Evolutionary conservation across 2,329 filamentous ascomycete species (phyloP).

Genomic region (Paecilomyces sp.): DNA sequence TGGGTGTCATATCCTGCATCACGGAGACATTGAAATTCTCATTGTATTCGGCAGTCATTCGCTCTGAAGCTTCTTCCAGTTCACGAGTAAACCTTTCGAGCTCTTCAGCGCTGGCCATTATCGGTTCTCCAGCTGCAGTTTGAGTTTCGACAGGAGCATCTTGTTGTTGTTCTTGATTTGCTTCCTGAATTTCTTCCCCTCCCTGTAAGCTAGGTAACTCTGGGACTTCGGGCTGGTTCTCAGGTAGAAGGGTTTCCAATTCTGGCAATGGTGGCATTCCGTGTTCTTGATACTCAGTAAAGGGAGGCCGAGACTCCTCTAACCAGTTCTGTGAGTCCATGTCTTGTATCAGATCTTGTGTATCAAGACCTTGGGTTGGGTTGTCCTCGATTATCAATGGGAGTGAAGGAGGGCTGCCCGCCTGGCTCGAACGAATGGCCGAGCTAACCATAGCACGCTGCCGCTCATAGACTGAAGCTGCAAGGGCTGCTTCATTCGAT

Average conservation of each 20-base stretch:
- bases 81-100: background rate
- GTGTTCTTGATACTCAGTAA: background rate
- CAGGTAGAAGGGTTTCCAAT: background rate
- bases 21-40: background rate
- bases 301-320: background rate
- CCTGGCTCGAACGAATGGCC: background rate
- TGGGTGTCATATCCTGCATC: background rate
- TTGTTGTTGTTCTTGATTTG: background rate
- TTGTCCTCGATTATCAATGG: background rate
- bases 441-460: background rate
- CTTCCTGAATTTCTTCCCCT: background rate
- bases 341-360: background rate
- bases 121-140: background rate
- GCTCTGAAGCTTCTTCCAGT: background rate
- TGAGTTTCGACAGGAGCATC: background rate
- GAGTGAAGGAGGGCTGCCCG: background rate
- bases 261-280: background rate
- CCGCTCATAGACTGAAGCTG: background rate
- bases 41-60: background rate
- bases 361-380: background rate
- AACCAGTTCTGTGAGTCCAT: background rate
- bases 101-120: background rate
- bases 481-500: background rate
- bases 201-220: background rate
- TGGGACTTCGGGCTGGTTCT: background rate